Percentiles rank a stretch among this genome's conserved stretches.
Conservation (phyloP, 441 rosid species). For the Gossypium trilobum region DNA sequence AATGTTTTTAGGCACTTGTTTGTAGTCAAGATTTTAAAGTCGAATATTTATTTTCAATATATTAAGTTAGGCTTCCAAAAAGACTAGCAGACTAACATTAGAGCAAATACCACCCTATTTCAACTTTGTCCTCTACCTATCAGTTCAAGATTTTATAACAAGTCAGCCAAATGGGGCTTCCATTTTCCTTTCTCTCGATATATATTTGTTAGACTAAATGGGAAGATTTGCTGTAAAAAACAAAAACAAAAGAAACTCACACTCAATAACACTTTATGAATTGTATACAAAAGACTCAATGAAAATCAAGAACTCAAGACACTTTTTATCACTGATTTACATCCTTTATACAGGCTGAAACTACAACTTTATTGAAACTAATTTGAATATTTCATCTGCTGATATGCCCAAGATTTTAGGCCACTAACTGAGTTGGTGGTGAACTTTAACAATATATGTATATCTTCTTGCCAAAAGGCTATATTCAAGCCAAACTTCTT, state of each 20-base stretch:
- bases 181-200: background rate
- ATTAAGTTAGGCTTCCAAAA: background rate
- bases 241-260: no score
- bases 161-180: slow-evolving; percentile 1
- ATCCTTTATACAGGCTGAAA: no score
- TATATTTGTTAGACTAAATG: background rate
- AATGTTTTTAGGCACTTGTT: background rate
- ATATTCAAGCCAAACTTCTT: background rate
- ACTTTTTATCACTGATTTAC: no score
- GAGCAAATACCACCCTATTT: slow-evolving; percentile 12
- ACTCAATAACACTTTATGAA: no score
- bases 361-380: no score
- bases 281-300: no score
- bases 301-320: no score
- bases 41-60: background rate
- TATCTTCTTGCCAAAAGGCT: background rate
- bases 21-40: background rate
- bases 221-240: no score
- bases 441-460: background rate
- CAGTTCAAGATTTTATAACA: background rate
- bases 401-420: no score
- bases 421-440: no score
- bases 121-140: background rate
- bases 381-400: no score
- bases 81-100: background rate